Percentiles rank a stretch among this genome's conserved stretches.
Evolutionary conservation across 139 green algal genomes (phyloP).

Genomic region (Auxenochlorella pyrenoidosa): DNA sequence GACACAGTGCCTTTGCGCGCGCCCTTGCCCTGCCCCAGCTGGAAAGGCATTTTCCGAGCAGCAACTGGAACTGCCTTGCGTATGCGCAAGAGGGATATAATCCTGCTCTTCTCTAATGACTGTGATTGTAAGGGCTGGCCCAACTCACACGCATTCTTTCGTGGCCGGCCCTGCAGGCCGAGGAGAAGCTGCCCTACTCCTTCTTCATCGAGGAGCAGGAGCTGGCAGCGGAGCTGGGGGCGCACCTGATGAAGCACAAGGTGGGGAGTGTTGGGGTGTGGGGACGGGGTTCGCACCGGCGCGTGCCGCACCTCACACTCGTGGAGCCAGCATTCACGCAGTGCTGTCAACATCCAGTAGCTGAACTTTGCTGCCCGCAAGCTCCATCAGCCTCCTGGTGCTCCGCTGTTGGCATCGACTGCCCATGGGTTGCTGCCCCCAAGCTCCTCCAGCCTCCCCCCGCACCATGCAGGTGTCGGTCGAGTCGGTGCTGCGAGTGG

Average conservation of each 20-base stretch:
- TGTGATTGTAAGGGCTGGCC: too few relatives aligned
- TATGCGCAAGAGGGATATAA: too few relatives aligned
- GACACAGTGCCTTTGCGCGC: too few relatives aligned
- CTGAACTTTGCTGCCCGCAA: background rate
- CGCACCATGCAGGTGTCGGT: slow-evolving; percentile 71
- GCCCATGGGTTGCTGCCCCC: background rate
- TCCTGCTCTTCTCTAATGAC: background rate
- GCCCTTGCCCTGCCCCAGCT: too few relatives aligned
- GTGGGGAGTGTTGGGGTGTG: too few relatives aligned
- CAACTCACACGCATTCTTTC: too few relatives aligned
- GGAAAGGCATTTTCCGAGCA: too few relatives aligned
- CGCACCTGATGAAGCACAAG: slow-evolving; percentile 74
- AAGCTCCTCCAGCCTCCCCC: background rate
- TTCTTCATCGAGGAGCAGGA: slow-evolving; percentile 92
- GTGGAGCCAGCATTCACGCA: background rate
- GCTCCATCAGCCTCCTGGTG: background rate
- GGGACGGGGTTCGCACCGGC: too few relatives aligned
- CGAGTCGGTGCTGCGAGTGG: slow-evolving; percentile 86
- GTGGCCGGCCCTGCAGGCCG: slow-evolving; percentile 45
- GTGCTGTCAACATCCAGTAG: too few relatives aligned
- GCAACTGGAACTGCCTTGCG: too few relatives aligned
- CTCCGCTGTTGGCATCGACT: too few relatives aligned
- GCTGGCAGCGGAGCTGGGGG: slow-evolving; percentile 75
- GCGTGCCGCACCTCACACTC: too few relatives aligned
- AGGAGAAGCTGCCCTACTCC: slow-evolving; percentile 92